Percentiles rank a stretch among this genome's conserved stretches.
phyloP scores from a whole-genome alignment of 257 asterid genomes.

The Misopates orontium region DNA sequence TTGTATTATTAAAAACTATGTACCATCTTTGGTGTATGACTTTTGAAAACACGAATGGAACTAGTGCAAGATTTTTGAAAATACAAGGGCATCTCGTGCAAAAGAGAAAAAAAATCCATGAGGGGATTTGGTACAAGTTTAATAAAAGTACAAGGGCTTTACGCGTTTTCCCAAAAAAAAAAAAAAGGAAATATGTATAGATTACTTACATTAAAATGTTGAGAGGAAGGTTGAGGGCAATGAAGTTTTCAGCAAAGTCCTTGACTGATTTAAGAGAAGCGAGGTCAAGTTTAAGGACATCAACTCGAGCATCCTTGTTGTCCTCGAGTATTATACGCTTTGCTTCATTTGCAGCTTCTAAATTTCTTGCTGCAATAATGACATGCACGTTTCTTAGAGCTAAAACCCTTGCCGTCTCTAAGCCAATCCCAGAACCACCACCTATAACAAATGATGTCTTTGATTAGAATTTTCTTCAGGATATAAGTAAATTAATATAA shows the following conservation, averaged over 20 bases:
- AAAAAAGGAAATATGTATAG: not conserved
- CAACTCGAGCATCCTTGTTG: constrained; percentile 50
- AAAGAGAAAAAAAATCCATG: too few species aligned
- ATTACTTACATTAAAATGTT: constrained; percentile 69
- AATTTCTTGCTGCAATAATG: constrained; percentile 75
- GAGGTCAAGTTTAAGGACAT: constrained; percentile 71
- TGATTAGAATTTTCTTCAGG: too few species aligned
- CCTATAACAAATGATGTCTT: constrained; percentile 39
- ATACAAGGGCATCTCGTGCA: too few species aligned
- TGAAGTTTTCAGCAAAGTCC: constrained; percentile 59
- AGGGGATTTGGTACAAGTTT: too few species aligned
- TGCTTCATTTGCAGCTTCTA: constrained; percentile 76
- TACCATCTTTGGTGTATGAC: too few species aligned
- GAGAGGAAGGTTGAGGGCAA: constrained; percentile 68
- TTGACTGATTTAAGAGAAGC: constrained; percentile 62
- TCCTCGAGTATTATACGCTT: constrained; percentile 49
- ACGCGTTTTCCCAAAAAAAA: too few species aligned
- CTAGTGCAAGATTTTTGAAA: too few species aligned
- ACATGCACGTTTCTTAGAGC: constrained; percentile 72
- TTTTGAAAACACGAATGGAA: too few species aligned
- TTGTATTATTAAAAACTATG: too few species aligned
- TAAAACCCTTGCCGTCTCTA: constrained; percentile 78
- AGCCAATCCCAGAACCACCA: constrained; percentile 86
- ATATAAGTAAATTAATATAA: too few species aligned
- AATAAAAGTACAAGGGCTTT: too few species aligned